These are phyloP conservation scores for Secale cereale DNA, from an alignment of 176 grass and related monocot genomes.

Conservation along the genomic window DNA sequence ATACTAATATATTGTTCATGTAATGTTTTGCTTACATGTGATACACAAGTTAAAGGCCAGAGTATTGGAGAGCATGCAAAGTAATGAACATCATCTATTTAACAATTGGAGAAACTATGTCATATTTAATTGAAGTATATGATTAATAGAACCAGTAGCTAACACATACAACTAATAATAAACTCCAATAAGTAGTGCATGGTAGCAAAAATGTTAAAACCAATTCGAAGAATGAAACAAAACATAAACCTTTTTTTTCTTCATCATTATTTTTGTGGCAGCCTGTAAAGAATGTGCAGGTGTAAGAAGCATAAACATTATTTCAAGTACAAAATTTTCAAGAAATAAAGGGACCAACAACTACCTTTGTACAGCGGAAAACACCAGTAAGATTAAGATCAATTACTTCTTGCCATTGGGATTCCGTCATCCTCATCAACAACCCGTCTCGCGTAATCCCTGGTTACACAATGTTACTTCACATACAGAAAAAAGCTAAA, in stretches of 20 bases:
- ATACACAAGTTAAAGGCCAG: neutral
- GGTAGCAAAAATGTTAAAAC: neutral
- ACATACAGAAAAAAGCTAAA: neutral
- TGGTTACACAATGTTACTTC: constrained; percentile 30
- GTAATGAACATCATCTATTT: neutral
- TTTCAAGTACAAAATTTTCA: neutral
- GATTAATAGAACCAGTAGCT: neutral
- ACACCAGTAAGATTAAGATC: constrained; percentile 91
- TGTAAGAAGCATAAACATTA: constrained; percentile 24
- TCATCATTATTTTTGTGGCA: constrained; percentile 96
- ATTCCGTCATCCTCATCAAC: constrained; percentile 98
- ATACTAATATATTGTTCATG: neutral
- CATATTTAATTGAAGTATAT: neutral
- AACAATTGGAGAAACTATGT: neutral
- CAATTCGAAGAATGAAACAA: neutral
- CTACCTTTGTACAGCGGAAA: constrained; percentile 94
- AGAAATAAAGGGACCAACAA: neutral
- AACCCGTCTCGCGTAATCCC: constrained; percentile 91
- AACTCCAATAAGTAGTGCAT: neutral
- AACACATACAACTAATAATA: neutral
- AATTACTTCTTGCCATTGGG: constrained; percentile 99
- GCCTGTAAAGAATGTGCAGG: constrained; percentile 45
- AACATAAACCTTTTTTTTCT: constrained; percentile 69
- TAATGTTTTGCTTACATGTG: neutral
- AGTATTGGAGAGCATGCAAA: neutral